These are phyloP conservation scores for Fraxinus velutina DNA, from an alignment of 305 asterid species.

Conservation along the genomic window DNA sequence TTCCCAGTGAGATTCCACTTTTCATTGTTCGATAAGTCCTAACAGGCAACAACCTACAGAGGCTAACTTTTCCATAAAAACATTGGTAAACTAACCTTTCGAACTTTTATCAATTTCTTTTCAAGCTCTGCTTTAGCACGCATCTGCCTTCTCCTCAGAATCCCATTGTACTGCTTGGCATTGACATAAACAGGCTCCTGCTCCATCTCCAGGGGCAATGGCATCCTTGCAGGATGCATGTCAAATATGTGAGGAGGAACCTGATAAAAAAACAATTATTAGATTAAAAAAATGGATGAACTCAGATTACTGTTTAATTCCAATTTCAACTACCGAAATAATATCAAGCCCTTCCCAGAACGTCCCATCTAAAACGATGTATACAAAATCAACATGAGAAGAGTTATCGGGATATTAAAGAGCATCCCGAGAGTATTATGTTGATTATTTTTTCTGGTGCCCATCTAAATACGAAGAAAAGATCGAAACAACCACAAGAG, in stretches of 20 bases:
- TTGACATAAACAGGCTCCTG: constrained; percentile 78
- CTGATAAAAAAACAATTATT: constrained; percentile 21
- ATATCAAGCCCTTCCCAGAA: background rate
- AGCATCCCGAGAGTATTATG: background rate
- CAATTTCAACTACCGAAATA: background rate
- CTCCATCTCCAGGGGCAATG: constrained; percentile 72
- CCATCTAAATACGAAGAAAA: background rate
- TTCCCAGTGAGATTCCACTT: background rate
- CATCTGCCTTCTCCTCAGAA: constrained; percentile 66
- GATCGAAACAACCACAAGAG: background rate
- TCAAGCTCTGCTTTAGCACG: constrained; percentile 83
- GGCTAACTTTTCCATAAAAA: background rate
- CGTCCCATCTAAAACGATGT: background rate
- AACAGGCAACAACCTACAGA: background rate
- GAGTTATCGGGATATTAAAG: background rate
- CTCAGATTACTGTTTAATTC: background rate
- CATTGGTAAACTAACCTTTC: constrained; percentile 45
- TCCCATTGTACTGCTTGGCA: constrained; percentile 75
- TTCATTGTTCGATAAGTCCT: background rate
- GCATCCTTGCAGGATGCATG: constrained; percentile 61
- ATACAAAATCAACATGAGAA: background rate
- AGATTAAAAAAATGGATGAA: background rate
- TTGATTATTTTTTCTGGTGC: background rate
- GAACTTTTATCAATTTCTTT: constrained; percentile 60
- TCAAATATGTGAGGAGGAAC: constrained; percentile 52